Percentiles rank a stretch among this genome's conserved stretches.
These are phyloP conservation scores for Paramecium sonneborni DNA, from an alignment of 73 alveolate genomes.

Conservation along the genomic window DNA sequence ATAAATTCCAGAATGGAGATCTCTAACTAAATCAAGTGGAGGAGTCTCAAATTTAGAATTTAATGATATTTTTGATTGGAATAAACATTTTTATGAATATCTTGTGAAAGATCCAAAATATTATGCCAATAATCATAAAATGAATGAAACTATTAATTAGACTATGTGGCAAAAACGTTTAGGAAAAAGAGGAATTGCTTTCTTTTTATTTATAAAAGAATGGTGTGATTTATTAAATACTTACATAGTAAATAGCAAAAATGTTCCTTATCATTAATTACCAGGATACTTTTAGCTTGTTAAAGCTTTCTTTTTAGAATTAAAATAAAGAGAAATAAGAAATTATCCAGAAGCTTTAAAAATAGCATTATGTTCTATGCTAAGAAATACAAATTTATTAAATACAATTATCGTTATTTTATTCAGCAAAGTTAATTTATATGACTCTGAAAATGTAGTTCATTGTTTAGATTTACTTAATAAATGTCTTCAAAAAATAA, in stretches of 20 bases:
- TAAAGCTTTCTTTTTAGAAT: slow-evolving; percentile 77
- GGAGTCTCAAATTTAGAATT: slow-evolving; percentile 43
- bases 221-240: slow-evolving; percentile 78
- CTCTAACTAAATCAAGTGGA: slow-evolving; percentile 46
- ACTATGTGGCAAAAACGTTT: slow-evolving; percentile 77
- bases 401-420: slow-evolving; percentile 76
- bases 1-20: slow-evolving; percentile 67
- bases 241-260: slow-evolving; percentile 69
- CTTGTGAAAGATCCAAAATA: slow-evolving; percentile 34
- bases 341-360: slow-evolving; percentile 86
- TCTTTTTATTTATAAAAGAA: slow-evolving; percentile 79
- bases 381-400: slow-evolving; percentile 71
- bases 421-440: slow-evolving; percentile 73
- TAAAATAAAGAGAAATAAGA: slow-evolving; percentile 80
- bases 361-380: slow-evolving; percentile 70
- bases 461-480: slow-evolving; percentile 71
- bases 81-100: slow-evolving; percentile 72
- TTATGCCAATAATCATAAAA: slow-evolving; percentile 52
- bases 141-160: slow-evolving; percentile 58
- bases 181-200: slow-evolving; percentile 89
- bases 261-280: slow-evolving; percentile 79
- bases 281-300: slow-evolving; percentile 87
- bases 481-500: slow-evolving; percentile 70
- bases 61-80: slow-evolving; percentile 80
- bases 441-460: slow-evolving; percentile 70